These are phyloP conservation scores for Clonostachys rosea DNA, from an alignment of 2,329 filamentous ascomycete species.

Conservation along the genomic window DNA sequence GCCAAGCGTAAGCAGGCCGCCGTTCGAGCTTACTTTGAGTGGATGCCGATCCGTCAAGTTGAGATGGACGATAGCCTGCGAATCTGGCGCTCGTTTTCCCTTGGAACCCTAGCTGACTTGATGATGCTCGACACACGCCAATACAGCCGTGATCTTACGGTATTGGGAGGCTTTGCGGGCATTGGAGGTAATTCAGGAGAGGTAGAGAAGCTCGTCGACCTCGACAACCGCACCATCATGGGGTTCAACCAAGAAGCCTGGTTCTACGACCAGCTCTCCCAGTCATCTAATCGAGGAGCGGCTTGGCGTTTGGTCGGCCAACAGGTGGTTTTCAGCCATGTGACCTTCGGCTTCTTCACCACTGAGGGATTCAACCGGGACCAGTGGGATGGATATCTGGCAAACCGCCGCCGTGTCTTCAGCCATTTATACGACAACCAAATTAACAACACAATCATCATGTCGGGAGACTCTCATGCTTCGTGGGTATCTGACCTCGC, in stretches of 20 bases:
- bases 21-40: slow-evolving; percentile 62
- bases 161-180: slow-evolving; percentile 11
- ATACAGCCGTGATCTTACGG: slow-evolving; percentile 59
- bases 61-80: slow-evolving; percentile 64
- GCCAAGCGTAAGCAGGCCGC: slow-evolving; percentile 68
- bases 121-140: slow-evolving; percentile 63
- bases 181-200: neutral
- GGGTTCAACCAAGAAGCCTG: slow-evolving; percentile 65
- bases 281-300: slow-evolving; percentile 52
- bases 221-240: slow-evolving; percentile 63
- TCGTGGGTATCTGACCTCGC: slow-evolving; percentile 33
- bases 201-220: slow-evolving; percentile 52
- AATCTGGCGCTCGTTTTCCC: slow-evolving; percentile 59
- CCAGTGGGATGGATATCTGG: slow-evolving; percentile 47
- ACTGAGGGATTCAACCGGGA: slow-evolving; percentile 9
- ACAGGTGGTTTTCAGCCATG: slow-evolving; percentile 58
- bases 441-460: slow-evolving; percentile 65
- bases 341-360: slow-evolving; percentile 17
- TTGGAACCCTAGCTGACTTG: slow-evolving; percentile 57
- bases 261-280: slow-evolving; percentile 55
- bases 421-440: slow-evolving; percentile 58
- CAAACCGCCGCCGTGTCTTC: slow-evolving; percentile 64
- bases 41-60: slow-evolving; percentile 21
- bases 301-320: slow-evolving; percentile 65
- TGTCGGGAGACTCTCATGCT: slow-evolving; percentile 66